These are phyloP conservation scores for Apiospora aurea DNA, from an alignment of 2,329 filamentous ascomycete genomes.

Conservation along the genomic window DNA sequence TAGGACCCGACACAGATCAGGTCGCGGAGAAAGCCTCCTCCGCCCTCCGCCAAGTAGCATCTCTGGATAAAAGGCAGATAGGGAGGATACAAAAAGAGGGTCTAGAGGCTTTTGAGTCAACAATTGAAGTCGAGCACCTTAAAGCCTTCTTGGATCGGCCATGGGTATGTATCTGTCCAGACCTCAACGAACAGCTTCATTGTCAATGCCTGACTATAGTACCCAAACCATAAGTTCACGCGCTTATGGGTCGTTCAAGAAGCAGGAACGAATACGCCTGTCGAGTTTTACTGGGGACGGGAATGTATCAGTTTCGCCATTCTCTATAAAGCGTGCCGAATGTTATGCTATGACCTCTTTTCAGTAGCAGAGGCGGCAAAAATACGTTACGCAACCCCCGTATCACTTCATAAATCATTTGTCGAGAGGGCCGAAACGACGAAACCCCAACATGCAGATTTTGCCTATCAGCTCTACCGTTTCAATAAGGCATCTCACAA, in stretches of 20 bases:
- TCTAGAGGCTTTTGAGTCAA: background rate
- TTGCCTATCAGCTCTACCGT: background rate
- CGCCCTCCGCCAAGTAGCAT: background rate
- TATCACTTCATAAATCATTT: background rate
- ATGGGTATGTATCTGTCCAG: background rate
- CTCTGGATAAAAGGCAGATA: accelerated
- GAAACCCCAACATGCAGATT: background rate
- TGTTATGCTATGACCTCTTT: background rate
- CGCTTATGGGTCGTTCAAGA: background rate
- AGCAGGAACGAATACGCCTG: background rate
- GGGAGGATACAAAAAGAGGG: background rate
- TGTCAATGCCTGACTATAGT: background rate
- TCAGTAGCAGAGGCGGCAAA: background rate
- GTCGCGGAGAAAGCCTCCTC: background rate
- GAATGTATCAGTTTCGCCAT: background rate
- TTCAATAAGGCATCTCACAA: background rate
- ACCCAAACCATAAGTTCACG: background rate
- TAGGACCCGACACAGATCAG: accelerated
- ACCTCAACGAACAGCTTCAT: background rate
- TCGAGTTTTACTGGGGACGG: background rate
- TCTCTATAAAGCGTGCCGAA: background rate
- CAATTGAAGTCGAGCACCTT: background rate
- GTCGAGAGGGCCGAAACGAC: background rate
- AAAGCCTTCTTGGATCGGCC: background rate
- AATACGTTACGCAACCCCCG: too few species aligned